Base-by-base conservation (phyloP, 2,329 filamentous ascomycete species). In the Aspergillus ochraceus region DNA sequence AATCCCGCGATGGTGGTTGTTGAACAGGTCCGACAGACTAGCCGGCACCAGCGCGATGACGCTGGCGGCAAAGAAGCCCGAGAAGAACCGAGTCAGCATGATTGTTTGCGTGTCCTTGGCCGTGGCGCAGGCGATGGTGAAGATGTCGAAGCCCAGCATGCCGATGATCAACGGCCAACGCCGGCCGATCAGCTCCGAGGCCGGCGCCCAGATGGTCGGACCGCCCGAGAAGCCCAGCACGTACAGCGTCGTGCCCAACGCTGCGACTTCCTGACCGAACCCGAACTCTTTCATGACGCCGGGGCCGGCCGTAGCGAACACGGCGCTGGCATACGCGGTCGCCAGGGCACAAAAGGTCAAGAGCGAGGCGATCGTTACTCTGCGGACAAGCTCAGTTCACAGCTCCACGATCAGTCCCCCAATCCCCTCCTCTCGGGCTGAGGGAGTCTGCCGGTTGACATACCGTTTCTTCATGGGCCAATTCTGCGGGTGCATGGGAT, bases 271-370 rank as follows among this genome's bases (percentile, higher is more conserved):
- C 2, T 59, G 65, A 8, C 76, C 71, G 11, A 81, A 77, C 5
- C 76, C 62, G 62, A 82, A 83, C 24, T 81, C 72, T 5, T 58
- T 52, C 22, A 84, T 82, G 5, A 90, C 80, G 14, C 77, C 68
- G 6, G 64, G 61, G 1, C 86, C 89, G 4, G 87, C 87, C 26
- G 86, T 79, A 1, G 87, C 90, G 77, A 90, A 91, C 68, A 90
- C 86, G 71, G 84, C 87, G 5, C 71, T 74, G 0, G 75, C 78
- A 57, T 84, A 84, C 0, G 82, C 79, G 1, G 79, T 74, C 2
- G 76, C 70, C 14, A 84, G 70, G 2, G 65, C 66, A 54, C 60
- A 61, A 32, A 58, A 70, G 6, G 58, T 64, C 17, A 68, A 50
- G 3, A 66, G 57, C 6, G 55, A 60, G 5, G 59, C 65, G 4